These are phyloP conservation scores for Glycyrrhiza uralensis DNA, from an alignment of 306 rosid genomes.

Conservation along the genomic window DNA sequence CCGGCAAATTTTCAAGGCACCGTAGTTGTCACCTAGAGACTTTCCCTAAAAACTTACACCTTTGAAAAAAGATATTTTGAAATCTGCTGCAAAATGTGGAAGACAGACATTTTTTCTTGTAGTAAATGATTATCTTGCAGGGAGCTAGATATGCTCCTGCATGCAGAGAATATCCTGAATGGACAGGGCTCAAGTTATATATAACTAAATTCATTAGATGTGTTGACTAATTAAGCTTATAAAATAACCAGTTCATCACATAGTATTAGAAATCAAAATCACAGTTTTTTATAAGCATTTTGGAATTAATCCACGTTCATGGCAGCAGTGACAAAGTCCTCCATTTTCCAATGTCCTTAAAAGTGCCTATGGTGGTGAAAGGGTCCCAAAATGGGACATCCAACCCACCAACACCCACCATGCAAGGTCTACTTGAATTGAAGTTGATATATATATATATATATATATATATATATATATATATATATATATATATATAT, in stretches of 20 bases:
- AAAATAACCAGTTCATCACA: too few species aligned
- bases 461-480: too few species aligned
- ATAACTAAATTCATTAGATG: not conserved
- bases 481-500: too few species aligned
- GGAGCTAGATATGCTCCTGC: not conserved
- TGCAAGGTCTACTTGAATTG: constrained; percentile 37
- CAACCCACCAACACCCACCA: constrained; percentile 35
- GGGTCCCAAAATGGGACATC: constrained; percentile 46
- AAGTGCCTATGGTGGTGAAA: constrained; percentile 22
- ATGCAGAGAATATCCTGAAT: constrained; percentile 14
- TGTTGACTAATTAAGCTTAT: not conserved
- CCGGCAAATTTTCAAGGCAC: too few species aligned
- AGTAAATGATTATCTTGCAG: not conserved
- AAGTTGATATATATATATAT: constrained; percentile 36
- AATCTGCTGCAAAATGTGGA: not conserved
- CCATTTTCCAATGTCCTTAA: constrained; percentile 27
- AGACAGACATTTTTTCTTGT: not conserved
- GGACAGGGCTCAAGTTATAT: not conserved
- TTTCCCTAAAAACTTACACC: too few species aligned
- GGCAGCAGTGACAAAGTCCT: constrained; percentile 47
- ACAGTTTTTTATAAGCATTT: too few species aligned
- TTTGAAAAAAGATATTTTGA: not conserved
- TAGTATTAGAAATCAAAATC: too few species aligned
- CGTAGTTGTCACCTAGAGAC: too few species aligned
- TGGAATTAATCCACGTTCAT: constrained; percentile 53